phyloP scores from a whole-genome alignment of 208 protist species.

The Trypanosoma melophagium region DNA sequence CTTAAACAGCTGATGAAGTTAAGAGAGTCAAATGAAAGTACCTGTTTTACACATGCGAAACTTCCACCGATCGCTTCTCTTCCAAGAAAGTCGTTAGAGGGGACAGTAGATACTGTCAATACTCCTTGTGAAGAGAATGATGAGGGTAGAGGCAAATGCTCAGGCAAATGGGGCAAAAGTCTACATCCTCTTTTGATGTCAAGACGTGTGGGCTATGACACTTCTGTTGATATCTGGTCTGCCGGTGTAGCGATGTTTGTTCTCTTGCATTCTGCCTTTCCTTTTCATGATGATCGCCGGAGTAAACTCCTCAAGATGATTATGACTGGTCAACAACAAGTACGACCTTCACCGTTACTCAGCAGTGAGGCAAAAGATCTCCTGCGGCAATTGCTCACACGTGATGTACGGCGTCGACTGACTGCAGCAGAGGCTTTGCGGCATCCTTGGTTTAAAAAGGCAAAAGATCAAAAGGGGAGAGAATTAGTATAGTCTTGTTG shows the following conservation, averaged over 20 bases:
- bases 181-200: conserved; percentile 1
- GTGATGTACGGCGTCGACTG: conserved; percentile 7
- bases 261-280: conserved; percentile 29
- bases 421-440: conserved; percentile 22
- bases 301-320: conserved; percentile 25
- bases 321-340: conserved; percentile 4
- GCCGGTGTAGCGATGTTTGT: conserved; percentile 32
- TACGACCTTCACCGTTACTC: neutral
- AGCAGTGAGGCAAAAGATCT: conserved; percentile 27
- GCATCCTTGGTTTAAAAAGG: conserved; percentile 31
- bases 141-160: neutral
- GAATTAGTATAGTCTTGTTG: no score
- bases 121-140: neutral
- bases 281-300: conserved; percentile 26
- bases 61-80: conserved; percentile 9
- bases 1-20: neutral
- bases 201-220: conserved; percentile 18
- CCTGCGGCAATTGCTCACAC: conserved; percentile 17
- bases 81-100: neutral
- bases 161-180: neutral
- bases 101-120: no score
- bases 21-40: neutral
- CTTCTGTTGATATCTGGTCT: conserved; percentile 30
- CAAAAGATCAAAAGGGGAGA: neutral
- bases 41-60: neutral